Evolutionary conservation across 2,329 filamentous ascomycete species (phyloP).

Genomic region (Trichophaea hybrida): DNA sequence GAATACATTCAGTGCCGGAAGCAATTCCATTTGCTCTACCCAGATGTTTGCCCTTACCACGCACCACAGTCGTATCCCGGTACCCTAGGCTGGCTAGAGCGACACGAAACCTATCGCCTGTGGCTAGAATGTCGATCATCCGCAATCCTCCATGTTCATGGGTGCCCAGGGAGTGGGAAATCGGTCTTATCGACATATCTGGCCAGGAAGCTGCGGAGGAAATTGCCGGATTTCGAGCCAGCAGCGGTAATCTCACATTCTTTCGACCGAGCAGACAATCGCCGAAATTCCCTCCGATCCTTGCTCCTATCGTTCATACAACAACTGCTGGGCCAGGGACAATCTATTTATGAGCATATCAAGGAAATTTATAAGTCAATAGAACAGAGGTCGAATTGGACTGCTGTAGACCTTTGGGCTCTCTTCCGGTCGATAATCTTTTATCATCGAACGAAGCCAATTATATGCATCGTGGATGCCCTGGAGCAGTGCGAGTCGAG

Average conservation of each 20-base stretch:
- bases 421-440: neutral
- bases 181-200: neutral
- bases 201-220: neutral
- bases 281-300: neutral
- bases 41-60: neutral
- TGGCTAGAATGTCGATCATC: neutral
- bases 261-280: neutral
- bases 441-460: neutral
- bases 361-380: neutral
- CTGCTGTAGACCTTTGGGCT: neutral
- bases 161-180: neutral
- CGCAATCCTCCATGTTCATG: neutral
- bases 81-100: neutral
- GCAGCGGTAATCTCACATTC: neutral
- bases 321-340: neutral
- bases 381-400: neutral
- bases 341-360: neutral
- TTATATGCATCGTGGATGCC: neutral
- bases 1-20: neutral
- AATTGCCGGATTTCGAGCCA: neutral
- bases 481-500: neutral
- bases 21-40: neutral
- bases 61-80: neutral
- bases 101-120: neutral
- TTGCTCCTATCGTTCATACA: neutral